Evolutionary conservation across 805 yeast species (phyloP).

Genomic region (Candida chilensis): DNA sequence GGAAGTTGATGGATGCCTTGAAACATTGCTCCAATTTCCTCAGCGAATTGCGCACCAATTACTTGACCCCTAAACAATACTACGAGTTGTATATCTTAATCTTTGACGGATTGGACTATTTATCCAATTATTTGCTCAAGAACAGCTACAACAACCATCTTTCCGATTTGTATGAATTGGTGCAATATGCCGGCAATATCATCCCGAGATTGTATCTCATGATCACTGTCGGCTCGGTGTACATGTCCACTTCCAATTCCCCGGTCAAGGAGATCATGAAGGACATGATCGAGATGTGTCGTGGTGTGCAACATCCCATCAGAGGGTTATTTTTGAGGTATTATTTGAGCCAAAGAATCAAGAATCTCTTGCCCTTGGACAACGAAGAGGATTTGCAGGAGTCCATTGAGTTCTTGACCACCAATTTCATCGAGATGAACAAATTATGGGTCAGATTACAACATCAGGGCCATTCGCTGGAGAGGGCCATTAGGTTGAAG

Average conservation of each 20-base stretch:
- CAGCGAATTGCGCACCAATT: constrained; percentile 70
- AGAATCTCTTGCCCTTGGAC: constrained; percentile 46
- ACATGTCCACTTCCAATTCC: constrained; percentile 67
- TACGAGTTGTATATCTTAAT: constrained; percentile 83
- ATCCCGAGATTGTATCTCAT: constrained; percentile 87
- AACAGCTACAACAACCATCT: constrained; percentile 64
- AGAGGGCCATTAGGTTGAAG: constrained; percentile 58
- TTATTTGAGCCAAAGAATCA: constrained; percentile 77
- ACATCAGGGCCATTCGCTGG: constrained; percentile 89
- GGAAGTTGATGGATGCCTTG: constrained; percentile 74
- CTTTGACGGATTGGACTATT: constrained; percentile 69
- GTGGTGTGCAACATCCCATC: constrained; percentile 94
- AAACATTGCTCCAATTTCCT: constrained; percentile 80
- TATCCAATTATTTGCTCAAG: constrained; percentile 57
- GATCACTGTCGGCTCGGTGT: constrained; percentile 92
- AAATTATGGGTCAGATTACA: constrained; percentile 95
- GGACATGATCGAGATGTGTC: constrained; percentile 96
- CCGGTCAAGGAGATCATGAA: constrained; percentile 82
- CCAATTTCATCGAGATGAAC: constrained; percentile 95
- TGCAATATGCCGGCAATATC: constrained; percentile 91
- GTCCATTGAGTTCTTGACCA: constrained; percentile 69
- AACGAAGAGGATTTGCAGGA: constrained; percentile 39
- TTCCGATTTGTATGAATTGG: constrained; percentile 88
- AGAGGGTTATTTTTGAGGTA: constrained; percentile 87
- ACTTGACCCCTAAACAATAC: constrained; percentile 80